Evolutionary conservation across 108 stramenopile species (phyloP), one percentile per base, ranked within the genome.

Genomic region (Stephanodiscus minutulus): DNA sequence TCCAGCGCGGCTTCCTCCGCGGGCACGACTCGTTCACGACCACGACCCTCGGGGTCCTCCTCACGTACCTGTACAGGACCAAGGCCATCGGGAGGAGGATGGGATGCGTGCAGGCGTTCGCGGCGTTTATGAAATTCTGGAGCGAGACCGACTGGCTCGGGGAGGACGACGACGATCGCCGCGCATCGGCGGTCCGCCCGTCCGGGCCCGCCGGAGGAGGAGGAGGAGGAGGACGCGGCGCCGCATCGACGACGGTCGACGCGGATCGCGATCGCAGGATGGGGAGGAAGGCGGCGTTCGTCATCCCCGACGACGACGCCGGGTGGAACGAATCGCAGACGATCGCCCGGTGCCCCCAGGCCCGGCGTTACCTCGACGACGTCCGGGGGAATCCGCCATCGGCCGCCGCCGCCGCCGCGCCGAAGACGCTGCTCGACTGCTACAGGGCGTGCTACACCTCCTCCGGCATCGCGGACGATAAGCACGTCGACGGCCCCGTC

Each of bases 1-100:
- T 92, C 27, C 88, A 95, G 60, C 76, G 90, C 4, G 94, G 94
- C 21, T 82, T 92, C 43, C 76, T 88, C 50, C 74, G 90, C 11
- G 86, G 87, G 29, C 91, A 92, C 62, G 94, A 95, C 74, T 74
- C 90, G 21, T 90, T 91, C 61, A 71, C 81, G 13, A 85, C 74
- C 43, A 86, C 85, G 9, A 77, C 73, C 7, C 43, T 95, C 11
- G 88, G 82, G 0, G 41, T 89, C 5, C 47, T 90, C 2, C 29
- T 95, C 21, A 70, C 82, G 15, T 92, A 92, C 63, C 64, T 95
- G 27, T 82, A 87, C 44, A 70, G 91, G 18, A 92, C 89, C 29
- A 86, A 89, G 50, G 64, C 61, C 46, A 77, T 89, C 39, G 86
- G 83, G 35, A 73, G 82, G 20, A 73, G 91, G 12, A 92, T 92